Conservation (phyloP, 331 rosid species). For the Malus hybrid region DNA sequence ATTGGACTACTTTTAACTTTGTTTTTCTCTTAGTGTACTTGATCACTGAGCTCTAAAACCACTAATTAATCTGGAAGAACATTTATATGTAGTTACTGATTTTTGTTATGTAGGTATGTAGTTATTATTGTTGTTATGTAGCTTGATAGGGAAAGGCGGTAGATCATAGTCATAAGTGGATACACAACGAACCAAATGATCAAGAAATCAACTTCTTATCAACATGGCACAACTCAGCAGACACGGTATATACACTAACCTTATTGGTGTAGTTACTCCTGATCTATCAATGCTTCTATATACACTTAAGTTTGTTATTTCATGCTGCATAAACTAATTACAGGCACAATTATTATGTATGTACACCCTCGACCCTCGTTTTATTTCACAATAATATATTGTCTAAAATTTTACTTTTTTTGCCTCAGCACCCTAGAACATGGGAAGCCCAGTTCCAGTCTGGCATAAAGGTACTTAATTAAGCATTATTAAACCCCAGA, state of each 20-base stretch:
- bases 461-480: slow-evolving; percentile 72
- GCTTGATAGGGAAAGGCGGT: slow-evolving; percentile 90
- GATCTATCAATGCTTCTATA: neutral
- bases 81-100: too few species aligned
- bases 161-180: slow-evolving; percentile 97
- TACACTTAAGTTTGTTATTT: neutral
- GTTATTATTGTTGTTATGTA: slow-evolving; percentile 17
- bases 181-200: slow-evolving; percentile 79
- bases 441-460: slow-evolving; percentile 99
- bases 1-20: neutral
- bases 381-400: neutral
- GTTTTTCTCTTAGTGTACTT: neutral
- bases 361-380: neutral
- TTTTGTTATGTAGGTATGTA: slow-evolving; percentile 28
- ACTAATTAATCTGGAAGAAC: too few species aligned
- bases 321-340: neutral
- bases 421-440: slow-evolving; percentile 89
- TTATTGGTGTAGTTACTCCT: neutral
- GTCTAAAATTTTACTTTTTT: neutral
- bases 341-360: neutral
- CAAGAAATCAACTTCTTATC: slow-evolving; percentile 87
- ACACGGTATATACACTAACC: slow-evolving; percentile 41
- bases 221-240: slow-evolving; percentile 93
- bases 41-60: neutral
- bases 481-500: neutral